phyloP scores from a whole-genome alignment of 2,329 filamentous ascomycete genomes.

The Ceratocystis lukuohia region DNA sequence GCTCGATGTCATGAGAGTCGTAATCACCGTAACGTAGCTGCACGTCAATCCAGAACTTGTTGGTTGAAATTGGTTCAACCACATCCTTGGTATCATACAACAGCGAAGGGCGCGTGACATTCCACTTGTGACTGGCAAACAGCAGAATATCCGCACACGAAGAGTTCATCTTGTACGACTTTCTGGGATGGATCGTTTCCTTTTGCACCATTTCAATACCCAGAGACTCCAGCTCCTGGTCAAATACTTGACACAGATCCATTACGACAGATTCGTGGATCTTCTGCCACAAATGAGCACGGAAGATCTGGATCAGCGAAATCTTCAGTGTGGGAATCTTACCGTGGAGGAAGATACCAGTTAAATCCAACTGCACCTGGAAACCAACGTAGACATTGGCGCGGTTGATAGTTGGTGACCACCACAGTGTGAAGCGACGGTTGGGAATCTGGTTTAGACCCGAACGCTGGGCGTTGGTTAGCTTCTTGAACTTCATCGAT shows the following conservation, averaged over 20 bases:
- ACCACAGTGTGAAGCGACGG: slow-evolving; percentile 96
- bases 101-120: slow-evolving; percentile 82
- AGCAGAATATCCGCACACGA: slow-evolving; percentile 94
- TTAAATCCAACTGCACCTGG: slow-evolving; percentile 94
- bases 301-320: slow-evolving; percentile 96
- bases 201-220: slow-evolving; percentile 97
- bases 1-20: slow-evolving; percentile 96
- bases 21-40: slow-evolving; percentile 96
- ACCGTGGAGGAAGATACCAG: slow-evolving; percentile 96
- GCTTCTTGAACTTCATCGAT: slow-evolving; percentile 94
- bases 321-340: slow-evolving; percentile 98
- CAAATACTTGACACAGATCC: slow-evolving; percentile 97
- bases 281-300: slow-evolving; percentile 99
- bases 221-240: slow-evolving; percentile 88
- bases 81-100: slow-evolving; percentile 93
- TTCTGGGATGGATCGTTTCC: slow-evolving; percentile 96
- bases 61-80: slow-evolving; percentile 85
- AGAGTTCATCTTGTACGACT: slow-evolving; percentile 99
- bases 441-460: slow-evolving; percentile 98
- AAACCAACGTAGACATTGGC: slow-evolving; percentile 99
- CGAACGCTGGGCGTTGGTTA: slow-evolving; percentile 91
- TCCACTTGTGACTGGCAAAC: slow-evolving; percentile 98
- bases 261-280: slow-evolving; percentile 98
- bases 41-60: slow-evolving; percentile 99
- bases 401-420: slow-evolving; percentile 85